These are phyloP conservation scores for Aspergillus sp. DNA, from an alignment of 2,329 filamentous ascomycete genomes.

Conservation along the genomic window DNA sequence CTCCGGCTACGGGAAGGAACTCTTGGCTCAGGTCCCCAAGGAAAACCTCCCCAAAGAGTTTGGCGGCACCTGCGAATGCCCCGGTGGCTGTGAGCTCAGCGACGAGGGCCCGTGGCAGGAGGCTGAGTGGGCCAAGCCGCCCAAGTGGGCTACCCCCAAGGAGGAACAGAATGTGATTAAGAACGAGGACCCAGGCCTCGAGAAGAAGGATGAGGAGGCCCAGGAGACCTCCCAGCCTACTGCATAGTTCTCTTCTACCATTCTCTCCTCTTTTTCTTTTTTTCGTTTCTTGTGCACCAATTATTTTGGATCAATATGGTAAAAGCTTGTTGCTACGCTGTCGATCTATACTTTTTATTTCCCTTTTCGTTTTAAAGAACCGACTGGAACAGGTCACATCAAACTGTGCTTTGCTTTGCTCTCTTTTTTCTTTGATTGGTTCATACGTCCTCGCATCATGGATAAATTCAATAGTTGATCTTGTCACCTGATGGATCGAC, in stretches of 20 bases:
- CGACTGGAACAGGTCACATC: neutral
- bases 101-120: slow-evolving; percentile 82
- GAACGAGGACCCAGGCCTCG: slow-evolving; percentile 20
- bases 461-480: neutral
- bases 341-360: neutral
- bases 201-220: slow-evolving; percentile 23
- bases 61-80: slow-evolving; percentile 77
- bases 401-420: neutral
- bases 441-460: neutral
- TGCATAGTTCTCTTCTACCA: slow-evolving; percentile 20
- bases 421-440: neutral
- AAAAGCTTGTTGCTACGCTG: slow-evolving; percentile 2
- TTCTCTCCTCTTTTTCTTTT: slow-evolving; percentile 6
- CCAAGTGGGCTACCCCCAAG: slow-evolving; percentile 38
- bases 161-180: slow-evolving; percentile 17
- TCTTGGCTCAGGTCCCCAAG: slow-evolving; percentile 76
- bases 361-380: neutral
- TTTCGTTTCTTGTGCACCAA: slow-evolving; percentile 5
- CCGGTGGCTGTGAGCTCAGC: slow-evolving; percentile 77
- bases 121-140: slow-evolving; percentile 38
- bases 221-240: slow-evolving; percentile 21
- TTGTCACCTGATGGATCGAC: neutral
- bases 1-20: slow-evolving; percentile 72
- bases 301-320: slow-evolving; percentile 16
- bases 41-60: slow-evolving; percentile 88